phyloP scores from a whole-genome alignment of 2,329 filamentous ascomycete genomes.

The Talaromyces sp. region DNA sequence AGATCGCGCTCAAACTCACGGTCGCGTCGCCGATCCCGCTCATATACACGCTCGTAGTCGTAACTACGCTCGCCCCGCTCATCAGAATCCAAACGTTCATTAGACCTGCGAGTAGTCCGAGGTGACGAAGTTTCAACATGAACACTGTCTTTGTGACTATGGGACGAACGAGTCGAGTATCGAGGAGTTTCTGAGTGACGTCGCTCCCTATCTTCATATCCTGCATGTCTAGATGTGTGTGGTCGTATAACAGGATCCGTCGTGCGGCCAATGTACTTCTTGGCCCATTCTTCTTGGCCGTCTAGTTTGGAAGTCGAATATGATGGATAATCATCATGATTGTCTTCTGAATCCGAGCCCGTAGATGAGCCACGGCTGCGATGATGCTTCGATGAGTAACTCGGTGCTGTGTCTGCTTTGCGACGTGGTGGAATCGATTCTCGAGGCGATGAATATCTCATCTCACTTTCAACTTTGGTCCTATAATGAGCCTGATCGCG shows the following conservation, averaged over 20 bases:
- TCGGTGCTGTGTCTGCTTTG: conserved; percentile 19
- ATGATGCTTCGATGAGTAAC: conserved; percentile 21
- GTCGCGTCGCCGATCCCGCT: background rate
- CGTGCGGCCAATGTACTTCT: conserved; percentile 39
- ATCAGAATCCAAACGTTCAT: conserved; percentile 29
- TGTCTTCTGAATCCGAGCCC: conserved; percentile 20
- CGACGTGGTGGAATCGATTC: conserved; percentile 21
- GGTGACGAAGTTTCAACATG: conserved; percentile 24
- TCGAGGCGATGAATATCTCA: conserved; percentile 23
- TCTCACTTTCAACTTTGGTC: conserved; percentile 22
- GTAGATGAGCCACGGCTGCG: background rate
- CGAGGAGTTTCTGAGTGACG: conserved; percentile 33
- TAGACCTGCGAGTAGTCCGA: conserved; percentile 28
- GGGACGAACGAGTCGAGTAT: conserved; percentile 27
- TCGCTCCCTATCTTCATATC: conserved; percentile 25
- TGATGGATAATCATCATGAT: conserved; percentile 27
- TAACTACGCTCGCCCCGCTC: conserved; percentile 14
- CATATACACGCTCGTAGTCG: background rate
- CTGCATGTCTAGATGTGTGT: conserved; percentile 32
- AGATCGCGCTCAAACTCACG: background rate
- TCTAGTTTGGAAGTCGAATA: conserved; percentile 31
- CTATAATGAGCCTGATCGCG: background rate
- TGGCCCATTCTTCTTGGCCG: conserved; percentile 29
- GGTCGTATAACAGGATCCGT: conserved; percentile 27
- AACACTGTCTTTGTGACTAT: conserved; percentile 25